Evolutionary conservation across 495 filamentous ascomycete genomes (phyloP).

Genomic region (Neurospora sp.): DNA sequence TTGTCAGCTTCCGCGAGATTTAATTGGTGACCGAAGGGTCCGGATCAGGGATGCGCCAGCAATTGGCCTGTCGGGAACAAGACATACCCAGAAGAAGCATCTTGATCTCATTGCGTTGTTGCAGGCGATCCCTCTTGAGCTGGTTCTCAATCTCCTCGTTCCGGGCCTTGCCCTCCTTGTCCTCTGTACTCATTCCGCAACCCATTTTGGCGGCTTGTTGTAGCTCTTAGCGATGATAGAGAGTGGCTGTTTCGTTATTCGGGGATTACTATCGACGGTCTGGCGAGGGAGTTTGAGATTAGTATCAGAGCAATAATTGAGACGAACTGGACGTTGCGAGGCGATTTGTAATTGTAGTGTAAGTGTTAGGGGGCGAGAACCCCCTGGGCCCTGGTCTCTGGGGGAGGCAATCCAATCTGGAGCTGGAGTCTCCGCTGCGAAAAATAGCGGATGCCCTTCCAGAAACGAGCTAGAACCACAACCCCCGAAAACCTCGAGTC

Average conservation of each 20-base stretch:
- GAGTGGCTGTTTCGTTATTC: conserved; percentile 6
- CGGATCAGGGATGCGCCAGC: not conserved
- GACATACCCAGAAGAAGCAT: conserved; percentile 91
- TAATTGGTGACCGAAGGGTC: not conserved
- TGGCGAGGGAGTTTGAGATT: not conserved
- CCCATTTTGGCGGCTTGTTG: conserved; percentile 66
- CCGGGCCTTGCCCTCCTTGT: conserved; percentile 98
- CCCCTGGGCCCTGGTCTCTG: not conserved
- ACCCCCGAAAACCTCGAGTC: not conserved
- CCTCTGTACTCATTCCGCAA: conserved; percentile 99
- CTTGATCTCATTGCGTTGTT: conserved; percentile 97
- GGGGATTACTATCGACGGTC: not conserved
- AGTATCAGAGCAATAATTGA: not conserved
- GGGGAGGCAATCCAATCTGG: not conserved
- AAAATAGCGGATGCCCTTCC: not conserved
- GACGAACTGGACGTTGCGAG: not conserved
- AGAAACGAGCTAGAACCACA: not conserved
- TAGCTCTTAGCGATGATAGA: conserved; percentile 8
- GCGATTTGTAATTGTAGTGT: not conserved
- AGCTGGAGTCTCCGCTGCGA: not conserved
- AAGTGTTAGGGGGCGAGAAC: not conserved
- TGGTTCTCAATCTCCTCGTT: conserved; percentile 99
- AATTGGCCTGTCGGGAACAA: not conserved
- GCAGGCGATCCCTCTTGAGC: conserved; percentile 89
- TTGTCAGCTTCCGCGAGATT: conserved; percentile 8